phyloP scores from a whole-genome alignment of 2,329 filamentous ascomycete genomes.

The Exophiala bonariae region DNA sequence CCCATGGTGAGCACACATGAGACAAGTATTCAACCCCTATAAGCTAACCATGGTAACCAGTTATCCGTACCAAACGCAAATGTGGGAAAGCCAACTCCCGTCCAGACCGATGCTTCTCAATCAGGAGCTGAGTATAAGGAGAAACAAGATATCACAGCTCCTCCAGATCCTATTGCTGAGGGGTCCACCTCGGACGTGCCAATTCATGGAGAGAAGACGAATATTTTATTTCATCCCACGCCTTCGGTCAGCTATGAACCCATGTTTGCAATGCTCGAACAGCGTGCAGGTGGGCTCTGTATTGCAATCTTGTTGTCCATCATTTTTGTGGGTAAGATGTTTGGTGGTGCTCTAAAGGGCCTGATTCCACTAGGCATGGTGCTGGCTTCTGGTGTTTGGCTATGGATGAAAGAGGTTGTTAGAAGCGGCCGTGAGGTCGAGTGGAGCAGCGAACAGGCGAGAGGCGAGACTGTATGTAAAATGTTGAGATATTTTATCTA shows the following conservation, averaged over 20 bases:
- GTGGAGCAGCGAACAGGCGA: slow-evolving; percentile 82
- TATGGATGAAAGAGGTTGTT: slow-evolving; percentile 88
- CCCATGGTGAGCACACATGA: slow-evolving; percentile 58
- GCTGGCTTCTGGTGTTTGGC: slow-evolving; percentile 73
- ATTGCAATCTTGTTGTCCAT: slow-evolving; percentile 71
- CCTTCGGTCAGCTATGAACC: slow-evolving; percentile 87
- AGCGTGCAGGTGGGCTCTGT: slow-evolving; percentile 70
- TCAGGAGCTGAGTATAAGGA: slow-evolving; percentile 77
- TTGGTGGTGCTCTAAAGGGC: slow-evolving; percentile 75
- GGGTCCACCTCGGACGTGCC: slow-evolving; percentile 90
- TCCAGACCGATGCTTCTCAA: slow-evolving; percentile 70
- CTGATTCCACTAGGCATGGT: slow-evolving; percentile 72
- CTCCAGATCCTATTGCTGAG: slow-evolving; percentile 79
- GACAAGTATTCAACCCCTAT: background rate
- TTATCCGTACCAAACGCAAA: slow-evolving; percentile 89
- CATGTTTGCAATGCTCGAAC: slow-evolving; percentile 76
- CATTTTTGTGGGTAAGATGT: slow-evolving; percentile 73
- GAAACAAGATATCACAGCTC: slow-evolving; percentile 85
- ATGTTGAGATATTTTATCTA: too few species aligned
- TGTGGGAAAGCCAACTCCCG: slow-evolving; percentile 64
- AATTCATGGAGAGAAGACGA: slow-evolving; percentile 94
- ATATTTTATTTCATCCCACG: slow-evolving; percentile 92
- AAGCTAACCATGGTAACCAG: slow-evolving; percentile 39
- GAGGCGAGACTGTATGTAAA: slow-evolving; percentile 69
- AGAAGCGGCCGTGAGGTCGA: slow-evolving; percentile 78